Conservation (phyloP, 768 basidiomycete genomes). For the Termitomyces sp. region DNA sequence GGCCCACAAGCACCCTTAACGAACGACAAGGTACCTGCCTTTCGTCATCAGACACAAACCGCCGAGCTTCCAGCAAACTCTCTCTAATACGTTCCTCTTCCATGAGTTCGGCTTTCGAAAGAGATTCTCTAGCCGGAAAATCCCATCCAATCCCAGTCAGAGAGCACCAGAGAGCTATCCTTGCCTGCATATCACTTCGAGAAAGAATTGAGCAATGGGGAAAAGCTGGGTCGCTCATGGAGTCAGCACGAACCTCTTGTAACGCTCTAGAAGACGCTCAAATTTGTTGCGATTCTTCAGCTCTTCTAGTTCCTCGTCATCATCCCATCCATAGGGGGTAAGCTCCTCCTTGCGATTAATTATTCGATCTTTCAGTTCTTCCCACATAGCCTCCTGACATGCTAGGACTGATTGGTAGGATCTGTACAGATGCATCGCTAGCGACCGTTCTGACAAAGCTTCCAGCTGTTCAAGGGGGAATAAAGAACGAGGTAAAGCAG, state of each 20-base stretch:
- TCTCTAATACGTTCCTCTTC: slow-evolving; percentile 61
- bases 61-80: slow-evolving; percentile 55
- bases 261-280: slow-evolving; percentile 54
- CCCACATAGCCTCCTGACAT: slow-evolving; percentile 76
- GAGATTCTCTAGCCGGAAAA: slow-evolving; percentile 53
- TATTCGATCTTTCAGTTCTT: slow-evolving; percentile 59
- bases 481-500: slow-evolving; percentile 28
- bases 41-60: slow-evolving; percentile 45
- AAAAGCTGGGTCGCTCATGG: background rate
- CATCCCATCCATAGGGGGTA: slow-evolving; percentile 63
- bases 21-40: slow-evolving; percentile 50
- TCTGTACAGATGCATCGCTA: slow-evolving; percentile 67
- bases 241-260: slow-evolving; percentile 39
- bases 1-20: slow-evolving; percentile 57
- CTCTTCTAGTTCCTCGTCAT: slow-evolving; percentile 56
- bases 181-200: slow-evolving; percentile 59
- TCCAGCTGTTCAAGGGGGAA: slow-evolving; percentile 38
- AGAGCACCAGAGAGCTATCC: slow-evolving; percentile 62
- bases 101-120: slow-evolving; percentile 65
- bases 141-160: slow-evolving; percentile 53
- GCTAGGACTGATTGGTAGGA: slow-evolving; percentile 59
- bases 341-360: slow-evolving; percentile 52
- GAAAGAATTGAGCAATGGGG: background rate
- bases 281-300: slow-evolving; percentile 53
- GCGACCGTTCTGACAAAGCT: slow-evolving; percentile 49